These are phyloP conservation scores for Leishmania arabica DNA, from an alignment of 208 protist species.

Conservation along the genomic window DNA sequence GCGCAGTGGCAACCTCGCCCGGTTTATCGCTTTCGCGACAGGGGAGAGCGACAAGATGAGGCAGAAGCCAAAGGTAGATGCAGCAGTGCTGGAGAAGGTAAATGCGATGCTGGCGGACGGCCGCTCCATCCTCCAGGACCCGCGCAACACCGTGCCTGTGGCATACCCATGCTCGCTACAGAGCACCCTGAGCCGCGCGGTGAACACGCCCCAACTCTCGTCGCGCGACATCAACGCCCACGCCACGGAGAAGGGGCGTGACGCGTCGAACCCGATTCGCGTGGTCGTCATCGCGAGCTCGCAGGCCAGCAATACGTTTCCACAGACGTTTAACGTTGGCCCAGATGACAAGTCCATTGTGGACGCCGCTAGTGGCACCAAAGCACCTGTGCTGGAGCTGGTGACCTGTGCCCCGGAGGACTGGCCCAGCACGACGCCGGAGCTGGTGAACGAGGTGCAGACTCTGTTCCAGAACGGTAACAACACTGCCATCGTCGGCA, in stretches of 20 bases:
- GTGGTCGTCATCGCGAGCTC: slow-evolving; percentile 36
- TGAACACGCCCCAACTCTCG: slow-evolving; percentile 23
- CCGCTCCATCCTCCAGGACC: slow-evolving; percentile 48
- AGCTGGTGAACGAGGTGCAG: slow-evolving; percentile 44
- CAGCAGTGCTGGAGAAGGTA: slow-evolving; percentile 38
- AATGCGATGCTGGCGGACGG: slow-evolving; percentile 56
- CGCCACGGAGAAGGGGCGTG: slow-evolving; percentile 26
- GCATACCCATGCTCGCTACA: slow-evolving; percentile 42
- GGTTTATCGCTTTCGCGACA: slow-evolving; percentile 50
- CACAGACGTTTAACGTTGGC: slow-evolving; percentile 31
- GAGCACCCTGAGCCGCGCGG: slow-evolving; percentile 5
- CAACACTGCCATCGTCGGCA: slow-evolving; percentile 64
- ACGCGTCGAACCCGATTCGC: slow-evolving; percentile 36
- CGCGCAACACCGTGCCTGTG: slow-evolving; percentile 35
- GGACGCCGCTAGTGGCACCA: slow-evolving; percentile 20
- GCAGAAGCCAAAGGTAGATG: slow-evolving; percentile 37
- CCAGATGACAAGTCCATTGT: slow-evolving; percentile 39
- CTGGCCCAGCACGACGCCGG: slow-evolving; percentile 37
- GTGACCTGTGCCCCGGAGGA: slow-evolving; percentile 43
- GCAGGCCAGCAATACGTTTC: slow-evolving; percentile 19
- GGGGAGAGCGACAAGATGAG: slow-evolving; percentile 47
- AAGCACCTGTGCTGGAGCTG: slow-evolving; percentile 42
- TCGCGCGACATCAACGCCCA: slow-evolving; percentile 32
- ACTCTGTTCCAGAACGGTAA: slow-evolving; percentile 60
- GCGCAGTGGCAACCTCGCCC: slow-evolving; percentile 61